Evolutionary conservation across 2,329 filamentous ascomycete genomes (phyloP).

Genomic region (Talaromyces sp.): DNA sequence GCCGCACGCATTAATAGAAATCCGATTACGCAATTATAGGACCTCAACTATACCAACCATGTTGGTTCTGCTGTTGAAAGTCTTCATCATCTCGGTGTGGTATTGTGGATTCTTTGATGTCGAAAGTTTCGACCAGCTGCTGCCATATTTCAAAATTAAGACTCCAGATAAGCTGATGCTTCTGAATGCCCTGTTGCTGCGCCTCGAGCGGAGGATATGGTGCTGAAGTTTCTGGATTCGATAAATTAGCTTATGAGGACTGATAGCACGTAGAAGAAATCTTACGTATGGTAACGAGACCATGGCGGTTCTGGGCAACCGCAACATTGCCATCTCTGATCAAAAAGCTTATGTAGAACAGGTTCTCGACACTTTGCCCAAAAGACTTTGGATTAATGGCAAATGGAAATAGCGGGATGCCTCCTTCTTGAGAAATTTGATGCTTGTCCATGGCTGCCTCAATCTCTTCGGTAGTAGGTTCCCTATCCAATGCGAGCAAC

Average conservation of each 20-base stretch:
- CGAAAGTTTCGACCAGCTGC: conserved; percentile 69
- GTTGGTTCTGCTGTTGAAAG: conserved; percentile 50
- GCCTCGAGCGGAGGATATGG: conserved; percentile 48
- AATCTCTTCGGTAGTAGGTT: conserved; percentile 38
- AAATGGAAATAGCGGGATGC: conserved; percentile 78
- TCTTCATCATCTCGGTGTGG: conserved; percentile 66
- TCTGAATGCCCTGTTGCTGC: conserved; percentile 54
- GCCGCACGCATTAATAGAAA: neutral
- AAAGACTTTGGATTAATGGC: conserved; percentile 88
- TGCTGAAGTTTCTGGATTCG: conserved; percentile 41
- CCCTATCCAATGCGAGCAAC: conserved; percentile 27
- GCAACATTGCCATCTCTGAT: conserved; percentile 79
- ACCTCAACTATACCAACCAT: conserved; percentile 63
- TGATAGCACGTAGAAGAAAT: conserved; percentile 22
- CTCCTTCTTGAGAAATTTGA: conserved; percentile 63
- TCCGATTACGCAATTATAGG: neutral
- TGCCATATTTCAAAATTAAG: conserved; percentile 83
- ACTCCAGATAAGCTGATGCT: conserved; percentile 82
- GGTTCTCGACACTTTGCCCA: conserved; percentile 90
- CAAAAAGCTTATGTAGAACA: conserved; percentile 94
- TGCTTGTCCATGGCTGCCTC: conserved; percentile 59
- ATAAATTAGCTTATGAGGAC: conserved; percentile 18
- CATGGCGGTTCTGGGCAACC: conserved; percentile 68
- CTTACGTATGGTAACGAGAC: conserved; percentile 76
- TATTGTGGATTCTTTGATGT: conserved; percentile 77